phyloP scores from a whole-genome alignment of 1,284 basidiomycete genomes.

The Melampsora occidentalis region DNA sequence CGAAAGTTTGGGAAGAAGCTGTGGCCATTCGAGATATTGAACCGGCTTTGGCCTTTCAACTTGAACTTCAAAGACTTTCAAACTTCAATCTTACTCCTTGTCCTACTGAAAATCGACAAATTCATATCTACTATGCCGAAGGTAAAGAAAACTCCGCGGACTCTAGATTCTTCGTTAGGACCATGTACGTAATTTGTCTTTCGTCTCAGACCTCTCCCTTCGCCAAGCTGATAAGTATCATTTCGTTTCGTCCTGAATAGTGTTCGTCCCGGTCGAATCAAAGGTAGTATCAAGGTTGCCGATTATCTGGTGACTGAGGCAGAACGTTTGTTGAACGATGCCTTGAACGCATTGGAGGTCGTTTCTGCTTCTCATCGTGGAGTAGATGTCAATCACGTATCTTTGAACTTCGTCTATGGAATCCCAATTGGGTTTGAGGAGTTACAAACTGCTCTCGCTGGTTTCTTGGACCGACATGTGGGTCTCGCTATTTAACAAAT shows the following conservation, averaged over 20 bases:
- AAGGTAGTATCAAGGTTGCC: slow-evolving; percentile 84
- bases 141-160: slow-evolving; percentile 95
- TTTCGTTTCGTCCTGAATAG: background rate
- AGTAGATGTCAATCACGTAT: slow-evolving; percentile 92
- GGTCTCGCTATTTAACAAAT: slow-evolving; percentile 6
- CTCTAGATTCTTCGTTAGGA: slow-evolving; percentile 95
- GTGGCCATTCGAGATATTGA: slow-evolving; percentile 97
- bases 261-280: slow-evolving; percentile 88
- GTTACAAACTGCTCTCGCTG: slow-evolving; percentile 88
- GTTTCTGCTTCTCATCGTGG: slow-evolving; percentile 80
- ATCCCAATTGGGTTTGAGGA: slow-evolving; percentile 93
- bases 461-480: slow-evolving; percentile 90
- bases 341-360: slow-evolving; percentile 91
- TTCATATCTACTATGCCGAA: slow-evolving; percentile 81
- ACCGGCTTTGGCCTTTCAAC: slow-evolving; percentile 95
- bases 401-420: slow-evolving; percentile 97
- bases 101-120: slow-evolving; percentile 89
- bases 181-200: slow-evolving; percentile 58
- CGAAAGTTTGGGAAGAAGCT: slow-evolving; percentile 84
- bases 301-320: slow-evolving; percentile 98
- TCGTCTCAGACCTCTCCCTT: background rate
- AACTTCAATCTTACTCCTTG: slow-evolving; percentile 94
- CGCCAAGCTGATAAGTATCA: background rate
- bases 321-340: slow-evolving; percentile 88
- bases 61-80: slow-evolving; percentile 91